Evolutionary conservation across 225 moss, liverwort and hornwort genomes (phyloP).

Genomic region (Climacium dendroides): DNA sequence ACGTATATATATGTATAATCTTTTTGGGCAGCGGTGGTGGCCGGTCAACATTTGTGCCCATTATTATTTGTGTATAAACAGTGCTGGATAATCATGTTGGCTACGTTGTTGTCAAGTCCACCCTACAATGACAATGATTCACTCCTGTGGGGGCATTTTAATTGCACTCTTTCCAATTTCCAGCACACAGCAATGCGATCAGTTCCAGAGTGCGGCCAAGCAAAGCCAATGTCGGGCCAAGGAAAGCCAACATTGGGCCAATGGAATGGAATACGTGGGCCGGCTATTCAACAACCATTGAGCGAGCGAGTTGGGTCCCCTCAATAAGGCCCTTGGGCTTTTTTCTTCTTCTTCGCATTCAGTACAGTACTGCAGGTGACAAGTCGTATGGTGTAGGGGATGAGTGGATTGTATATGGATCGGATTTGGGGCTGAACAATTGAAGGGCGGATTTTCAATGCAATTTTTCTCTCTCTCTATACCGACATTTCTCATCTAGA

Average conservation of each 20-base stretch:
- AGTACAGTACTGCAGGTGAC: neutral
- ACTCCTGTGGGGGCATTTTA: neutral
- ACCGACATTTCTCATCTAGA: neutral
- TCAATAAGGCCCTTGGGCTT: neutral
- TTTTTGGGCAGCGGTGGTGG: neutral
- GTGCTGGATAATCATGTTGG: neutral
- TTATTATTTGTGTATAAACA: neutral
- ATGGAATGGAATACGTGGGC: no score
- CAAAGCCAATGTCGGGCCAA: neutral
- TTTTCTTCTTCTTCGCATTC: neutral
- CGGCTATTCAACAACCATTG: neutral
- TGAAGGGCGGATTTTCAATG: no score
- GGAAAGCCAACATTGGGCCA: neutral
- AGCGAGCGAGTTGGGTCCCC: neutral
- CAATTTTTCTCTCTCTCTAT: no score
- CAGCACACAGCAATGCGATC: neutral
- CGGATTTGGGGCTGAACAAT: neutral
- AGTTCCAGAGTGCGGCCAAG: neutral
- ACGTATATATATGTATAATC: no score
- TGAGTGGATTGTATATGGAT: no score
- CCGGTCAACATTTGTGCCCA: neutral
- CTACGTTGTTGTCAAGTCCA: neutral
- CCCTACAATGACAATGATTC: conserved; percentile 7
- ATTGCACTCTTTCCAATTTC: conserved; percentile 3
- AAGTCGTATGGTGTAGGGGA: no score